Base-by-base conservation (phyloP, 2,329 filamentous ascomycete species). In the Aspergillus ibericus region DNA sequence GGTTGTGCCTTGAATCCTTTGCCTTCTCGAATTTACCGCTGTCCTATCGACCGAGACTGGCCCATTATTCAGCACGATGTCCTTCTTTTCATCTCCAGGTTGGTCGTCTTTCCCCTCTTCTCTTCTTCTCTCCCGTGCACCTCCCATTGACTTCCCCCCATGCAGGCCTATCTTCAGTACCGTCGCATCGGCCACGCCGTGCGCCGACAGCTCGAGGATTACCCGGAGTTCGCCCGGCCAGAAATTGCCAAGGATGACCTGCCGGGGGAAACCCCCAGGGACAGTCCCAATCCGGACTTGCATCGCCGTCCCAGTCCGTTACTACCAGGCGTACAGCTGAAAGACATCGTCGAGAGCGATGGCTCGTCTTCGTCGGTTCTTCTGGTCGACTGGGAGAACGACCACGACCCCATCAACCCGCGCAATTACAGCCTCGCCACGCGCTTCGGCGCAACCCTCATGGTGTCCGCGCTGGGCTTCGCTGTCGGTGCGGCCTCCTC, bases 401-500 rank as follows among this genome's bases (percentile, higher is more conserved):
- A 70, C 1, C 63, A 72, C 29, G 78, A 80, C 60, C 64, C 68
- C 1, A 62, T 76, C 44, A 74, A 76, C 50, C 78, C 78, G 3
- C 68, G 70, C 20, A 78, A 78, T 40, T 79, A 72, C 70, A 62
- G 66, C n/a, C 58, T 68, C 10, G 49, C 59, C 2, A 70, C 67
- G 6, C 73, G 78, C 1, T 62, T 80, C 5, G 63, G 69, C 5
- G 74, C 74, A 1, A 81, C 78, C 0, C 51, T 80, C 0, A 70
- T 80, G 13, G 77, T 82, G 3, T 77, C 78, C 0, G 53, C 72
- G 2, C 81, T 87, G 29, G 82, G 76, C 0, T 79, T 82, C 27
- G 76, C 82, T 0, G 81, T 85, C 0, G 78, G 78, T 3, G 73
- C 79, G 1, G 82, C 83, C 0, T 82, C 80, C 4, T 79, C 82